A percentile compares a stretch with the other conserved stretches of the same genome.
Evolutionary conservation across 1,139 yeast genomes (phyloP).

Genomic region (Magnusiomyces clavatus): DNA sequence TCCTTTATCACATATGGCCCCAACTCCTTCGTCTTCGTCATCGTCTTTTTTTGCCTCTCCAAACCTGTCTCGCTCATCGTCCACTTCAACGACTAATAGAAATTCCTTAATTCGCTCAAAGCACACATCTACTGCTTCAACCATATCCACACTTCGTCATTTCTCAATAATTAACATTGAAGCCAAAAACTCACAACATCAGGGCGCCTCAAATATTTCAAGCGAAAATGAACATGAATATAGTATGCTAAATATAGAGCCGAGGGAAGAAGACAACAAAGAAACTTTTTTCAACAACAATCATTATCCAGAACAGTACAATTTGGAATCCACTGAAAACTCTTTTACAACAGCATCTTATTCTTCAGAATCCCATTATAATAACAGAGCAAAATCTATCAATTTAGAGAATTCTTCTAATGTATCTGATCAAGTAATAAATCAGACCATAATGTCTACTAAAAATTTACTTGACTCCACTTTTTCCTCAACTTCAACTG

Average conservation of each 20-base stretch:
- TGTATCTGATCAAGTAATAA: neutral
- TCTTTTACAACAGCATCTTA: neutral
- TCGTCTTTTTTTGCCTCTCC: neutral
- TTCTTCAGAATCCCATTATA: neutral
- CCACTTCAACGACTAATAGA: neutral
- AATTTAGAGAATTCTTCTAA: neutral
- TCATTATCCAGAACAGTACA: slow-evolving; percentile 8
- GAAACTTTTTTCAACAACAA: neutral
- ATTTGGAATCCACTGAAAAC: slow-evolving; percentile 6
- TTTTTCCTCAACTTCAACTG: neutral
- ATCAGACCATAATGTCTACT: neutral
- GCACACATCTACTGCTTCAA: slow-evolving; percentile 21
- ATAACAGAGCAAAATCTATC: neutral
- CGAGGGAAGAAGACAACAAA: slow-evolving; percentile 8
- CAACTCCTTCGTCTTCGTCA: neutral
- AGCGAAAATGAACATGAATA: neutral
- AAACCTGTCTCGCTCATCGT: neutral
- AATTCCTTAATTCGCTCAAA: slow-evolving; percentile 12
- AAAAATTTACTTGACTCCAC: neutral
- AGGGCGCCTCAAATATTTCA: slow-evolving; percentile 1
- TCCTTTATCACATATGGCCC: neutral
- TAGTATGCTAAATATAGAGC: slow-evolving; percentile 7
- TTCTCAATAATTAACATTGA: slow-evolving; percentile 17
- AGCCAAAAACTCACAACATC: slow-evolving; percentile 5
- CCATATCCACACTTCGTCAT: slow-evolving; percentile 21